Base-by-base conservation (phyloP, 345 rosid species). In the Trapa bicornis region DNA sequence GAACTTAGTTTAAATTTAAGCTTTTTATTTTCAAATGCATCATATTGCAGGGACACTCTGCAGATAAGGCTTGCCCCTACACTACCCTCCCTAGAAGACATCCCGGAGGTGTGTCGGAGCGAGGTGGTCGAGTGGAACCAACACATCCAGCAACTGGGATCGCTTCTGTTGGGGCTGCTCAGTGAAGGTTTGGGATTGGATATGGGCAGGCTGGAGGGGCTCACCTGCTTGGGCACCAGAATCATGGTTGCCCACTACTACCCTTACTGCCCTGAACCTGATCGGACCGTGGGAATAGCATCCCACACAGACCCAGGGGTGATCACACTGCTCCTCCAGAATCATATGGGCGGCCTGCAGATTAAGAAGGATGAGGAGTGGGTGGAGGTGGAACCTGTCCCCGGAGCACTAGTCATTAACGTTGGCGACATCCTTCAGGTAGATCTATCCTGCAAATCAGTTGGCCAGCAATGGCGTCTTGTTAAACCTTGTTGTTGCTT, bases 401-500 rank as follows among this genome's bases (percentile, higher is more conserved):
- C 79, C 0, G 83, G 88, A 29, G 86, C 85, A 54, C 66, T 79
- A 64, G 81, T 84, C 3, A 61, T 84, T 7, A 84, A 86, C 71
- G 38, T 82, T 48, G 88, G 83, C 1, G 91, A 86, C 67, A n/a
- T 77, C 1, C 75, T 86, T 48, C 86, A 76, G 86, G 91, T 86
- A 72, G 43, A 41, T 41, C 7, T 41, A 41, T 41, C 6, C 43
- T 41, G 4, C 6, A 8, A 41, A 41, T 41, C 43, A 41, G 43
- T 41, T 41, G 0, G 7, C 43, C 6, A 41, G 43, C 43, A 3
- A 41, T 41, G 4, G 43, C 6, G 6, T 41, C 6, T 41, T 41
- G 43, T 41, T 41, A 4, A 41, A 0, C 43, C 43, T 8, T 41
- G 4, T 41, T 41, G 6, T 41, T 41, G 43, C 4, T 41, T 41